Percentiles rank a stretch among this genome's conserved stretches.
phyloP scores from a whole-genome alignment of 371 early-diverging fungal species.

The Rhizopus sp. region DNA sequence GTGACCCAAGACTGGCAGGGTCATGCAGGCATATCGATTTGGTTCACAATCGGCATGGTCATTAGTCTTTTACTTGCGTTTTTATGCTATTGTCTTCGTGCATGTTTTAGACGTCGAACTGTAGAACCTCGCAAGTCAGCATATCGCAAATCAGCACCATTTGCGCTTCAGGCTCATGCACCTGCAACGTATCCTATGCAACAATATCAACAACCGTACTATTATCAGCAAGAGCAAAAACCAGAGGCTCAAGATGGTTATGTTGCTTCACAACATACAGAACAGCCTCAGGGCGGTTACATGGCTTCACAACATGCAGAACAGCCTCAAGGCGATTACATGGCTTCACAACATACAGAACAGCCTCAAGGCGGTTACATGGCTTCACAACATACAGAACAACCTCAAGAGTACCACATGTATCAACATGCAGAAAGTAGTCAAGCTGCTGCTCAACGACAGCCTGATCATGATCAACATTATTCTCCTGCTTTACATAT shows the following conservation, averaged over 20 bases:
- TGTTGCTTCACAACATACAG: no score
- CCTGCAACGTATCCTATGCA: slow-evolving; percentile 1
- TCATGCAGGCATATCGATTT: slow-evolving; percentile 31
- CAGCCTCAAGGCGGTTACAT: no score
- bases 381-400: no score
- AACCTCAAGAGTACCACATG: no score
- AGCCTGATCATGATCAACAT: background rate
- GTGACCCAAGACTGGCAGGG: slow-evolving; percentile 24
- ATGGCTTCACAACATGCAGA: no score
- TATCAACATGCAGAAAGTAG: background rate
- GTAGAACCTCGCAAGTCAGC: background rate
- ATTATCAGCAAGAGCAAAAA: background rate
- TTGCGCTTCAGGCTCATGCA: background rate
- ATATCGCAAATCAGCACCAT: background rate
- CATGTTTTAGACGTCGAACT: slow-evolving; percentile 8
- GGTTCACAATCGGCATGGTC: slow-evolving; percentile 32
- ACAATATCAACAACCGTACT: slow-evolving; percentile 2
- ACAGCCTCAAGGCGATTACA: no score
- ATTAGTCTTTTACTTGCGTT: slow-evolving; percentile 16
- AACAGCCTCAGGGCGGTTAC: no score
- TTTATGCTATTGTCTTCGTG: slow-evolving; percentile 8
- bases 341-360: no score
- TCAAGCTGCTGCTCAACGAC: background rate
- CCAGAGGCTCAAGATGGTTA: background rate
- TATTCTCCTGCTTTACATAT: slow-evolving; percentile 2